These are phyloP conservation scores for Boletus rufocinnamomeus DNA, from an alignment of 768 basidiomycete genomes.

Conservation along the genomic window DNA sequence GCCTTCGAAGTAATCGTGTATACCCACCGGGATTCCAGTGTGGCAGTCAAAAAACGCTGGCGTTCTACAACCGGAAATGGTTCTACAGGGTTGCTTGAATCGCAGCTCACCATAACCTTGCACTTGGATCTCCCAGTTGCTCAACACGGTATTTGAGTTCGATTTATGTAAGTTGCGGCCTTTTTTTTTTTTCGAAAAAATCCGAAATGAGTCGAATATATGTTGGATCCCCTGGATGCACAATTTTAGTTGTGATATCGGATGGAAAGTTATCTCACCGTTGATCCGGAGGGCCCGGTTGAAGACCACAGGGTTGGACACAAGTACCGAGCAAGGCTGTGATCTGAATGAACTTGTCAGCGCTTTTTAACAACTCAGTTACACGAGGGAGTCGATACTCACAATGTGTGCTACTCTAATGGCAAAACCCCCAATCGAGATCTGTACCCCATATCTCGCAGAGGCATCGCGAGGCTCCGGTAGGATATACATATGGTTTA, in stretches of 20 bases:
- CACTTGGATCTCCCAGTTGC: background rate
- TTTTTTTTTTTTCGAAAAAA: background rate
- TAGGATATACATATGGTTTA: conserved; percentile 15
- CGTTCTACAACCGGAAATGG: conserved; percentile 7
- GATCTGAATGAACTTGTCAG: conserved; percentile 13
- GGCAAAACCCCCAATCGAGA: conserved; percentile 12
- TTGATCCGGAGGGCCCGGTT: conserved; percentile 7
- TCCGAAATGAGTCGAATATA: background rate
- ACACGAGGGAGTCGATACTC: conserved; percentile 14
- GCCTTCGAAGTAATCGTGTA: conserved; percentile 3
- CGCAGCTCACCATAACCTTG: conserved; percentile 14
- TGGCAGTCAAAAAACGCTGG: conserved; percentile 5
- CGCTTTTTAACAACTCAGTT: conserved; percentile 4
- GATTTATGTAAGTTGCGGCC: background rate
- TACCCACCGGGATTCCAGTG: conserved; percentile 1
- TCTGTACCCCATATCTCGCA: conserved; percentile 27
- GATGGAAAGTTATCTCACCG: conserved; percentile 10
- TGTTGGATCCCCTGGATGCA: conserved; percentile 10
- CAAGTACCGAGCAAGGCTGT: conserved; percentile 12
- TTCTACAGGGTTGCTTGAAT: conserved; percentile 10
- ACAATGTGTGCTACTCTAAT: conserved; percentile 7
- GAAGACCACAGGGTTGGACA: conserved; percentile 7
- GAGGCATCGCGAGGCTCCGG: conserved; percentile 2
- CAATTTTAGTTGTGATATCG: conserved; percentile 27
- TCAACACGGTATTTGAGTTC: conserved; percentile 3